These are phyloP conservation scores for Nelumbo lutea DNA, from an alignment of 164 flowering plant species.

Conservation along the genomic window DNA sequence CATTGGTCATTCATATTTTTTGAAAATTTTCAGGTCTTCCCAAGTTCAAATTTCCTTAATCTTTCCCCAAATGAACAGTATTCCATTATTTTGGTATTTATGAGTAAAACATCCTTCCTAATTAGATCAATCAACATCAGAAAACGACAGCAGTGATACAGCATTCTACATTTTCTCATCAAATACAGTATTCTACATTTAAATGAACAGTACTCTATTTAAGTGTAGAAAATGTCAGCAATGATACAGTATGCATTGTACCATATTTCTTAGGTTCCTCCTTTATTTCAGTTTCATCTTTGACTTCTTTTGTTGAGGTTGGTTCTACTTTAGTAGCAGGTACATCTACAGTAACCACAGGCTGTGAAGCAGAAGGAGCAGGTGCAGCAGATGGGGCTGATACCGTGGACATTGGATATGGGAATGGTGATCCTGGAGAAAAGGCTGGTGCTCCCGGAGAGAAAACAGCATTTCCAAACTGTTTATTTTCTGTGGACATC, in stretches of 20 bases:
- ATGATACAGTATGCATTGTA: slow-evolving; percentile 14
- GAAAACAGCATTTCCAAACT: slow-evolving; percentile 45
- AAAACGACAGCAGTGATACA: too few relatives aligned
- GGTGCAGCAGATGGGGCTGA: slow-evolving; percentile 33
- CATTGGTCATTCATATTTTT: too few relatives aligned
- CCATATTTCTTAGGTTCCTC: slow-evolving; percentile 62
- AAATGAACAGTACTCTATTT: background rate
- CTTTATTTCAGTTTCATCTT: slow-evolving; percentile 33
- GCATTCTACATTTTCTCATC: too few relatives aligned
- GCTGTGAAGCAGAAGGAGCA: slow-evolving; percentile 39
- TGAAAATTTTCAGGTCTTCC: too few relatives aligned
- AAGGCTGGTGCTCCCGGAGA: slow-evolving; percentile 62
- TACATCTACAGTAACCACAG: slow-evolving; percentile 61
- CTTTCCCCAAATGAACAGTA: too few relatives aligned
- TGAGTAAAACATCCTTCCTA: too few relatives aligned
- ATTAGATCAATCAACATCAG: too few relatives aligned
- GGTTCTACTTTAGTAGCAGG: slow-evolving; percentile 66
- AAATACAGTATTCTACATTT: too few relatives aligned
- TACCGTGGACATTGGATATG: slow-evolving; percentile 43
- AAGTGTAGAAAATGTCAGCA: background rate
- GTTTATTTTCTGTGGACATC: slow-evolving; percentile 64
- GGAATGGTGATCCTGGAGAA: slow-evolving; percentile 68
- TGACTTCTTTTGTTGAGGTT: slow-evolving; percentile 34
- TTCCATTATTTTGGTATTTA: too few relatives aligned
- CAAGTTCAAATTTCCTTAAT: too few relatives aligned